phyloP scores from a whole-genome alignment of 2,329 filamentous ascomycete species.

The Aspergillus quadricinctus region DNA sequence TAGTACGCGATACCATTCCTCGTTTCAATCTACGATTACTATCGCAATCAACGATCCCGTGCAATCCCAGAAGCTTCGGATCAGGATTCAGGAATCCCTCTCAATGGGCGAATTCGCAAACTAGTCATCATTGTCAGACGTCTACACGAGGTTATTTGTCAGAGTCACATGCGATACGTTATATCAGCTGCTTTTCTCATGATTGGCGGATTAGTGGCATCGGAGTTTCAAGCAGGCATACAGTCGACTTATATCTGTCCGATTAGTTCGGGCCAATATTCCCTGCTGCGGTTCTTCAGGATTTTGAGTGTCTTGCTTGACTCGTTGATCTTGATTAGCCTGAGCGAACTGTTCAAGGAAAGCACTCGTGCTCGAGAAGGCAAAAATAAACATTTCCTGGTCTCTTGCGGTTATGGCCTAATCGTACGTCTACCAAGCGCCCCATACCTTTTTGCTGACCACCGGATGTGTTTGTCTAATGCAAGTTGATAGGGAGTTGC shows the following conservation, averaged over 20 bases:
- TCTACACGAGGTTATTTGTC: conserved; percentile 26
- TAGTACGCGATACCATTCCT: conserved; percentile 40
- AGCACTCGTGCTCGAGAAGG: conserved; percentile 17
- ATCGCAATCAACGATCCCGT: conserved; percentile 26
- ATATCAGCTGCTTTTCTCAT: conserved; percentile 36
- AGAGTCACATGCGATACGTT: conserved; percentile 35
- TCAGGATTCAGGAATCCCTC: conserved; percentile 12
- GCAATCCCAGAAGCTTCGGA: conserved; percentile 14
- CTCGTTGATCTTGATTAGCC: conserved; percentile 34
- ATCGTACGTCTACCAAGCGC: conserved; percentile 20
- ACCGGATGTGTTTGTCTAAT: conserved; percentile 4
- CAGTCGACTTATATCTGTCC: conserved; percentile 50
- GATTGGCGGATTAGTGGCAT: conserved; percentile 35
- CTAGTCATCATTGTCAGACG: conserved; percentile 26
- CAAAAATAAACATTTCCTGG: conserved; percentile 20
- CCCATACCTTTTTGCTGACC: background rate
- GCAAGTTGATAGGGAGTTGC: conserved; percentile 28
- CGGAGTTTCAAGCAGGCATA: conserved; percentile 32
- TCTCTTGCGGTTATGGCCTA: conserved; percentile 27
- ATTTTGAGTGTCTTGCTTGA: conserved; percentile 39
- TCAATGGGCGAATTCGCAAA: conserved; percentile 13
- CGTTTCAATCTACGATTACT: conserved; percentile 40
- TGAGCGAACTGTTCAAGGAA: conserved; percentile 25
- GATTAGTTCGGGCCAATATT: conserved; percentile 28
- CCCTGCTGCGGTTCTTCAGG: conserved; percentile 35